phyloP scores from a whole-genome alignment of 2,329 filamentous ascomycete species.

The Beauveria sp. region DNA sequence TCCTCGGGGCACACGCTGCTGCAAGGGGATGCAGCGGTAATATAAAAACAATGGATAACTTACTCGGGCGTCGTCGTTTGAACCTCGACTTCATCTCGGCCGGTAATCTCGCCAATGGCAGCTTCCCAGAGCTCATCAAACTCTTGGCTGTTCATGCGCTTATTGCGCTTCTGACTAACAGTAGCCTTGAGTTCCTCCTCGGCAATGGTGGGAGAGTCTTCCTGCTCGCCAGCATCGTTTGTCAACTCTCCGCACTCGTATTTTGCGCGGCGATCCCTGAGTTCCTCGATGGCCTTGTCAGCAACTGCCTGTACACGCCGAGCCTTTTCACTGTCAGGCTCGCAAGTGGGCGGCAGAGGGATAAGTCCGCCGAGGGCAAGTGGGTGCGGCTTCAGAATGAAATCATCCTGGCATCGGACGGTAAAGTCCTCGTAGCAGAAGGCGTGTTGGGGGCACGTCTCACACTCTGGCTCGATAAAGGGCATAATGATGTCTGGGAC shows the following conservation, averaged over 20 bases:
- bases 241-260: constrained; percentile 78
- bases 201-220: constrained; percentile 50
- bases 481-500: constrained; percentile 67
- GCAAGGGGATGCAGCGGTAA: constrained; percentile 12
- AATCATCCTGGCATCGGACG: constrained; percentile 78
- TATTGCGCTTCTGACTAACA: constrained; percentile 68
- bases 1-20: constrained; percentile 4
- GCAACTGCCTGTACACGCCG: constrained; percentile 80
- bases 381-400: constrained; percentile 77
- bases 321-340: constrained; percentile 89
- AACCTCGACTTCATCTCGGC: constrained; percentile 52
- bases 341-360: constrained; percentile 83
- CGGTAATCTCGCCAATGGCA: constrained; percentile 64
- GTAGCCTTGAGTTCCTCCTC: constrained; percentile 72
- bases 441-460: constrained; percentile 83
- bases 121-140: constrained; percentile 83
- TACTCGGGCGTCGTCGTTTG: constrained; percentile 35
- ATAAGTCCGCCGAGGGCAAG: constrained; percentile 72
- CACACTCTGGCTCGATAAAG: constrained; percentile 72
- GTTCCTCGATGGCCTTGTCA: constrained; percentile 77
- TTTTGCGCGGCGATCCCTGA: constrained; percentile 77
- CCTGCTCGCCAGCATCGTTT: constrained; percentile 51
- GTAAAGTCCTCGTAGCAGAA: constrained; percentile 75
- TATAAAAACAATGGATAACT: constrained; percentile 31
- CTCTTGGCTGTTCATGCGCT: constrained; percentile 76